Conservation (phyloP, 2,329 filamentous ascomycete genomes). For the Alternaria sp. region DNA sequence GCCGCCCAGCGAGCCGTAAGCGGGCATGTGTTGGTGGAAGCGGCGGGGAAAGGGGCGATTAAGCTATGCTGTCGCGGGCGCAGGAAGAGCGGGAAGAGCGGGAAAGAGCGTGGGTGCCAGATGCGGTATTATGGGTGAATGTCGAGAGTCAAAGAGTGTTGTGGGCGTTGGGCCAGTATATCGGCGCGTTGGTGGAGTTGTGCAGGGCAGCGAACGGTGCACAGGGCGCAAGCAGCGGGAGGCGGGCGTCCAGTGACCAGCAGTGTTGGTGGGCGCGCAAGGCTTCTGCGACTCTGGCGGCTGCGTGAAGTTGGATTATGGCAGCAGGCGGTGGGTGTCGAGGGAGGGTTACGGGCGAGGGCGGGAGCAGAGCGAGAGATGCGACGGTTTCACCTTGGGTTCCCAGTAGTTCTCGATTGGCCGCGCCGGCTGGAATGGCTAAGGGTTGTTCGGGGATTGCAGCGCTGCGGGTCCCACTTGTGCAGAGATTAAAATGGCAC, state of each 20-base stretch:
- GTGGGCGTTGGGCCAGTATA: not conserved
- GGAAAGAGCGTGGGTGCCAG: conserved; percentile 1
- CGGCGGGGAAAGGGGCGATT: conserved; percentile 3
- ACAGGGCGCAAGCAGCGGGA: conserved; percentile 11
- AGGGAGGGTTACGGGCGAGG: conserved; percentile 22
- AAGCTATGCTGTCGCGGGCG: conserved; percentile 20
- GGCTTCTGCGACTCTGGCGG: conserved; percentile 16
- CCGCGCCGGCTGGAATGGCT: conserved; percentile 1
- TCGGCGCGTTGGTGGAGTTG: not conserved
- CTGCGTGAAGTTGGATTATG: conserved; percentile 20
- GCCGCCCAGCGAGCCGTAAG: conserved; percentile 71
- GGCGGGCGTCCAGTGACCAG: conserved; percentile 14
- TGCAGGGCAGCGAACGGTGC: conserved; percentile 6
- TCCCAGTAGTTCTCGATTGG: conserved; percentile 19
- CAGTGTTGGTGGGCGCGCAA: conserved; percentile 1
- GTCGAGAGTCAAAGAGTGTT: not conserved
- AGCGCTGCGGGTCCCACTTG: conserved; percentile 14
- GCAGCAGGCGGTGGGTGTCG: conserved; percentile 20
- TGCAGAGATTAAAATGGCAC: conserved; percentile 31
- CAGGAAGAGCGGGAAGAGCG: conserved; percentile 6
- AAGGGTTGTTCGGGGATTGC: conserved; percentile 13
- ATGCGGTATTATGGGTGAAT: not conserved
- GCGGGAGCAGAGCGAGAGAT: conserved; percentile 15
- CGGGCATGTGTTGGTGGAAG: conserved; percentile 67
- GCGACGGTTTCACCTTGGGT: conserved; percentile 34